Base-by-base conservation (phyloP, 345 rosid species). In the Erucastrum elatum region DNA sequence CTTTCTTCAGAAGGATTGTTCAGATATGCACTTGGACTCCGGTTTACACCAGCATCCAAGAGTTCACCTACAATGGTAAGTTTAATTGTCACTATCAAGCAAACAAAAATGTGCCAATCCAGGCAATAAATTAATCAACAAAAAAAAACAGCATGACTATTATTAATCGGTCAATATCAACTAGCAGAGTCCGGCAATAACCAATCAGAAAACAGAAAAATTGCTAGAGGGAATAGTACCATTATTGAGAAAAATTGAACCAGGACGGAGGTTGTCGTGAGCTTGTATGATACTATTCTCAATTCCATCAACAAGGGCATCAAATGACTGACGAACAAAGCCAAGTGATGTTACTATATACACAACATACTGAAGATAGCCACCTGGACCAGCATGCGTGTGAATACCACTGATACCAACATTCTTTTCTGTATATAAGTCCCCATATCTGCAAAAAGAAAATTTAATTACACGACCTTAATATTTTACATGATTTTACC, bases 21-120 rank as follows among this genome's bases (percentile, higher is more conserved):
- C 79, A 95, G 94, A 82, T 95, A 93, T 66, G 93, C 97, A 82
- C 99, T 93, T 27, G 99, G 99, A 82, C 99, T 95, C 82, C 99
- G 98, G 82, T 83, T 95, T 44, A 87, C 86, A 71, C 98, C 90
- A 75, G 97, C 99, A 87, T 95, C 92, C 82, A 93, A 82, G 56
- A 91, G 84, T 77, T 95, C 94, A 55, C 99, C 99, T 93, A 86
- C 61, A 77, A 86, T 30, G 81, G 44, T 66, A 65, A 67, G 66
- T 71, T 53, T 69, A 21, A 21, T 21, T 21, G 21, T 21, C 21
- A 21, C 21, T 21, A 21, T 21, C 21, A 21, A 21, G 21, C 21
- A 21, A 21, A 29, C 4, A 29, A 29, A 2, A 29, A 2, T 4
- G 3, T 29, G 31, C 4, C 31, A 29, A 29, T 29, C 21, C 21